A percentile compares a stretch with the other conserved stretches of the same genome.
Evolutionary conservation across 1,284 basidiomycete genomes (phyloP).

Genomic region (Salmacisia buchloeana): DNA sequence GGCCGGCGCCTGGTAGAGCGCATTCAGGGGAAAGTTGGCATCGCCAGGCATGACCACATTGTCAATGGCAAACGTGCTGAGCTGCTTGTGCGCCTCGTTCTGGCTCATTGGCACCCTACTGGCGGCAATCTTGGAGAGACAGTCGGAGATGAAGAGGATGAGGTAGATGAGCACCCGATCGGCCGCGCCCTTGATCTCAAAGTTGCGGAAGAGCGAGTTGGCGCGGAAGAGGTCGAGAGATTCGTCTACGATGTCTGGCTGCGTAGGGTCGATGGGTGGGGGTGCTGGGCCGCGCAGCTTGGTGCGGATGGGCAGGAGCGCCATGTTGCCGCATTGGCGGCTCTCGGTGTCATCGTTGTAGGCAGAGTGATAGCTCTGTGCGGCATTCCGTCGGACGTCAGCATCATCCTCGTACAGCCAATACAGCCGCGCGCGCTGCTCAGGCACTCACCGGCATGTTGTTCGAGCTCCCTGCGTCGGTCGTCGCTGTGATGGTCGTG

Average conservation of each 20-base stretch:
- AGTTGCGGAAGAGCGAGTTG: constrained; percentile 98
- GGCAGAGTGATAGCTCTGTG: constrained; percentile 72
- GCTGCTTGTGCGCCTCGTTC: constrained; percentile 78
- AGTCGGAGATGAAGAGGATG: constrained; percentile 97
- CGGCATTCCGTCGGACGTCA: neutral
- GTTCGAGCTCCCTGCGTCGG: neutral
- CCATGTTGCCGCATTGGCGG: constrained; percentile 80
- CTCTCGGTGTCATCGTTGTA: constrained; percentile 80
- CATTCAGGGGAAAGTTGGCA: constrained; percentile 86
- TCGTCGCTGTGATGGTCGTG: no score
- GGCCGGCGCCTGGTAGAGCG: constrained; percentile 77
- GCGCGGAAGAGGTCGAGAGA: constrained; percentile 94
- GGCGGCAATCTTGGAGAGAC: constrained; percentile 60
- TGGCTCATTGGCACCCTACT: constrained; percentile 38
- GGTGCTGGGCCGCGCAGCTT: constrained; percentile 87
- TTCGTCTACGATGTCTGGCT: constrained; percentile 84
- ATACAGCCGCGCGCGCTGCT: neutral
- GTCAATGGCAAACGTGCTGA: constrained; percentile 83
- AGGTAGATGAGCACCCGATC: constrained; percentile 92
- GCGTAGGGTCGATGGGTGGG: constrained; percentile 35
- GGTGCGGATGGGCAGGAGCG: constrained; percentile 83
- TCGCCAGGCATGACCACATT: constrained; percentile 91
- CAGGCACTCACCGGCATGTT: neutral
- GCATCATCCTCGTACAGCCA: neutral
- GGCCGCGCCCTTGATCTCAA: constrained; percentile 95